phyloP scores from a whole-genome alignment of 805 yeast genomes.

The Myxozyma monticola region DNA sequence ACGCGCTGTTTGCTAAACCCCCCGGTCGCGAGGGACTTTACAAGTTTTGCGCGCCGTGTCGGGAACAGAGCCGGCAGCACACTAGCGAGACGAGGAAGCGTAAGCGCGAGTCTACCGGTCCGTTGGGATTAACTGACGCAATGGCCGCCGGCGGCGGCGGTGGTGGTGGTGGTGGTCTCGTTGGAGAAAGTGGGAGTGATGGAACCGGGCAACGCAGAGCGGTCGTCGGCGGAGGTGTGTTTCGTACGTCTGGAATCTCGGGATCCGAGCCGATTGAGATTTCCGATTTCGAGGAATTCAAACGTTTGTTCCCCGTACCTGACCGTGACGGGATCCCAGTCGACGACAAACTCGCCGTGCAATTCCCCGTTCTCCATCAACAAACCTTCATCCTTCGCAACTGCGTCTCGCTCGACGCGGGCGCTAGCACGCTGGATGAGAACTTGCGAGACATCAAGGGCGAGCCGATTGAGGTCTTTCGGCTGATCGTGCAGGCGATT shows the following conservation, averaged over 20 bases:
- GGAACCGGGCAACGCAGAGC: neutral
- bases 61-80: conserved; percentile 27
- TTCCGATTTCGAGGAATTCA: conserved; percentile 9
- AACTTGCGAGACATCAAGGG: conserved; percentile 57
- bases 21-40: conserved; percentile 23
- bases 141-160: conserved; percentile 3
- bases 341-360: conserved; percentile 6
- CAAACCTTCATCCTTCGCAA: conserved; percentile 14
- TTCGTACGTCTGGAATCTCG: neutral
- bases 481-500: conserved; percentile 14
- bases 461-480: conserved; percentile 26
- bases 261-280: conserved; percentile 6
- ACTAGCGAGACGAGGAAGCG: conserved; percentile 27
- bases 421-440: conserved; percentile 57
- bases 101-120: conserved; percentile 15
- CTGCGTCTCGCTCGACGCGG: conserved; percentile 40
- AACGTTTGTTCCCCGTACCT: conserved; percentile 16
- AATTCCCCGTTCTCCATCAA: conserved; percentile 6
- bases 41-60: conserved; percentile 25
- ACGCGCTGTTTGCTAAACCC: conserved; percentile 16
- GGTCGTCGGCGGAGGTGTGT: neutral
- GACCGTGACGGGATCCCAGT: conserved; percentile 4
- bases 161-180: neutral
- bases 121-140: neutral
- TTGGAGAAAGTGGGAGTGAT: neutral